A percentile compares a stretch with the other conserved stretches of the same genome.
These are phyloP conservation scores for Coemansia sp. DNA, from an alignment of 192 early-diverging fungal species.

Conservation along the genomic window DNA sequence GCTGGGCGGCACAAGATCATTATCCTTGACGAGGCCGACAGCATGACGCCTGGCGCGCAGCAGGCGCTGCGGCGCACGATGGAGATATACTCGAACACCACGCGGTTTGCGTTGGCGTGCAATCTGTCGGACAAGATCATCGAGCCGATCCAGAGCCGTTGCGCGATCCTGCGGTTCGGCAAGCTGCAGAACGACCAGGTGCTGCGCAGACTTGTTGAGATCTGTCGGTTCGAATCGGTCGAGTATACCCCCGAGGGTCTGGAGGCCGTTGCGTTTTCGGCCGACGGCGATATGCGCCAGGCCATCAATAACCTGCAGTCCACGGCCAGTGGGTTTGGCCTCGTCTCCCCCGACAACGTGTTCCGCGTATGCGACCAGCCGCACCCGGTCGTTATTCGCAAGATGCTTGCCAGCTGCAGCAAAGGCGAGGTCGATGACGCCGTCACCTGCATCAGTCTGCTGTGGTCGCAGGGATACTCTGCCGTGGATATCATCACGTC, in stretches of 20 bases:
- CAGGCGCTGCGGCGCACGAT: constrained; percentile 97
- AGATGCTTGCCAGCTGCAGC: constrained; percentile 73
- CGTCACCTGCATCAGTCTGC: constrained; percentile 61
- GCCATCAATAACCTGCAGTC: constrained; percentile 96
- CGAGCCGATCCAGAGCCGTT: constrained; percentile 95
- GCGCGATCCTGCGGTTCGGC: constrained; percentile 86
- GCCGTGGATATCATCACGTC: constrained; percentile 90
- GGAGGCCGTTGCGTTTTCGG: constrained; percentile 91
- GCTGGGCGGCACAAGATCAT: constrained; percentile 84
- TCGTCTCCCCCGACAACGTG: constrained; percentile 85
- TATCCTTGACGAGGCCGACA: constrained; percentile 99
- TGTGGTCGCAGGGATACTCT: constrained; percentile 86
- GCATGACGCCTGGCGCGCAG: constrained; percentile 96
- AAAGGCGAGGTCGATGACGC: constrained; percentile 72
- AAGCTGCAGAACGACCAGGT: constrained; percentile 80
- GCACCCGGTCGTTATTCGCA: constrained; percentile 77
- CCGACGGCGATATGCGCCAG: constrained; percentile 99
- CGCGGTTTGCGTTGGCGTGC: constrained; percentile 95
- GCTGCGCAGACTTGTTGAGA: constrained; percentile 74
- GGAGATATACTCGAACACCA: constrained; percentile 96
- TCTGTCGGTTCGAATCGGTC: constrained; percentile 84
- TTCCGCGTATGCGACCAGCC: constrained; percentile 98
- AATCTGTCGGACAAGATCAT: constrained; percentile 97
- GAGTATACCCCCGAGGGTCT: constrained; percentile 84
- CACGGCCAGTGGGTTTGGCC: constrained; percentile 81